Conservation (phyloP, 371 early-diverging fungal genomes). For the Dinochytrium kinnereticum region DNA sequence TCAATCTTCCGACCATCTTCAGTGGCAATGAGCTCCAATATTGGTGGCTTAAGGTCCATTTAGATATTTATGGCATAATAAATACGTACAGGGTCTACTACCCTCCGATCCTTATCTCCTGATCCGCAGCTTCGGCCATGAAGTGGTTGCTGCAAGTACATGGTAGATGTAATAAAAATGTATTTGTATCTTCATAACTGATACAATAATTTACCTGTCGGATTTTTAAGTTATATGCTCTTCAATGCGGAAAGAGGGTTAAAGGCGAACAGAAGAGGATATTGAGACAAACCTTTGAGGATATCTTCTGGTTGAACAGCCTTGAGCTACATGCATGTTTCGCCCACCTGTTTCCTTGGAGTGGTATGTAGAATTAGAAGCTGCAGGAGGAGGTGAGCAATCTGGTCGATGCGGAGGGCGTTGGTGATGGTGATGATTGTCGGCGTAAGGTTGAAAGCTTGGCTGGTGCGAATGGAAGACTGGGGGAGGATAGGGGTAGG, state of each 20-base stretch:
- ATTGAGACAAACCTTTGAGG: neutral
- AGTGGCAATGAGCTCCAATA: neutral
- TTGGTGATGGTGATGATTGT: neutral
- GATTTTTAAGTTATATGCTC: neutral
- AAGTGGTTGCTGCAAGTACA: constrained; percentile 3
- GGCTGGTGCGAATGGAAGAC: neutral
- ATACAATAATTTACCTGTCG: neutral
- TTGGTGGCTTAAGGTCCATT: neutral
- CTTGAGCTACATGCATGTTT: too few relatives aligned
- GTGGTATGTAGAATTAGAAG: too few relatives aligned
- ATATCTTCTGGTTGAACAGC: too few relatives aligned
- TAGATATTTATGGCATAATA: neutral
- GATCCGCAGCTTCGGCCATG: neutral
- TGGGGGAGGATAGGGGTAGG: too few relatives aligned
- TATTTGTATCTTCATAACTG: too few relatives aligned
- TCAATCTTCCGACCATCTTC: neutral
- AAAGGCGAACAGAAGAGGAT: neutral
- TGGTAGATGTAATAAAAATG: too few relatives aligned
- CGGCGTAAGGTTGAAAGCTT: neutral
- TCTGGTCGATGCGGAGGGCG: too few relatives aligned
- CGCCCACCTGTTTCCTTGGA: too few relatives aligned
- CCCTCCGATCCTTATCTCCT: neutral
- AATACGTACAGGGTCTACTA: neutral
- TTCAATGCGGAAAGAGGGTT: neutral
- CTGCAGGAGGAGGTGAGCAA: too few relatives aligned